A percentile compares a stretch with the other conserved stretches of the same genome.
Conservation (phyloP, 371 early-diverging fungal genomes). For the Rhizopus stolonifer region DNA sequence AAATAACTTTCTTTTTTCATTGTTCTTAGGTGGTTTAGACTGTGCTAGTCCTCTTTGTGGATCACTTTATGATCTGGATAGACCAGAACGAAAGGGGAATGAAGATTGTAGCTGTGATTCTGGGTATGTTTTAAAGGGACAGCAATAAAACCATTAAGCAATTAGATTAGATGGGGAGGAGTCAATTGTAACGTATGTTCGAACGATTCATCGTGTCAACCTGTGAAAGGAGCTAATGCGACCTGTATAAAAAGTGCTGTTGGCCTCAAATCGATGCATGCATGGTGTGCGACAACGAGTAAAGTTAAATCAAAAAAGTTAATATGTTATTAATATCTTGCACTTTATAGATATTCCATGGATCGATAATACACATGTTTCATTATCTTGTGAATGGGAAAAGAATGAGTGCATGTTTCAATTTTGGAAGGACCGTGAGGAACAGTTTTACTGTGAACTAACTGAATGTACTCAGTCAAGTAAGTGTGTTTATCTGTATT, state of each 20-base stretch:
- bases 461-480: slow-evolving; percentile 53
- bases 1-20: background rate
- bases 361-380: slow-evolving; percentile 52
- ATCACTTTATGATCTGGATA: slow-evolving; percentile 34
- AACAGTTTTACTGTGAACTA: slow-evolving; percentile 60
- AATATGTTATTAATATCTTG: too few relatives aligned
- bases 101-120: slow-evolving; percentile 43
- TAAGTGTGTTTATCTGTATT: slow-evolving; percentile 17
- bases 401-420: slow-evolving; percentile 44
- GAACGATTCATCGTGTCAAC: slow-evolving; percentile 32
- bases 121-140: slow-evolving; percentile 29
- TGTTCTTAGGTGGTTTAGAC: slow-evolving; percentile 41
- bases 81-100: slow-evolving; percentile 27
- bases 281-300: slow-evolving; percentile 55
- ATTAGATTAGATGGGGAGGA: slow-evolving; percentile 53
- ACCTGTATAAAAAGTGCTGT: slow-evolving; percentile 46
- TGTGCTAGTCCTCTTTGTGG: slow-evolving; percentile 46
- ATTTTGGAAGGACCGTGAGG: slow-evolving; percentile 57
- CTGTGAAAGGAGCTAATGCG: slow-evolving; percentile 38
- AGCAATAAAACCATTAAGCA: too few relatives aligned
- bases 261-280: slow-evolving; percentile 51
- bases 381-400: slow-evolving; percentile 47
- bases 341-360: slow-evolving; percentile 49
- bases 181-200: slow-evolving; percentile 52
- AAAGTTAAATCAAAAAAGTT: too few relatives aligned